phyloP scores from a whole-genome alignment of 257 asterid species.

The Jaltomata sinuosa region DNA sequence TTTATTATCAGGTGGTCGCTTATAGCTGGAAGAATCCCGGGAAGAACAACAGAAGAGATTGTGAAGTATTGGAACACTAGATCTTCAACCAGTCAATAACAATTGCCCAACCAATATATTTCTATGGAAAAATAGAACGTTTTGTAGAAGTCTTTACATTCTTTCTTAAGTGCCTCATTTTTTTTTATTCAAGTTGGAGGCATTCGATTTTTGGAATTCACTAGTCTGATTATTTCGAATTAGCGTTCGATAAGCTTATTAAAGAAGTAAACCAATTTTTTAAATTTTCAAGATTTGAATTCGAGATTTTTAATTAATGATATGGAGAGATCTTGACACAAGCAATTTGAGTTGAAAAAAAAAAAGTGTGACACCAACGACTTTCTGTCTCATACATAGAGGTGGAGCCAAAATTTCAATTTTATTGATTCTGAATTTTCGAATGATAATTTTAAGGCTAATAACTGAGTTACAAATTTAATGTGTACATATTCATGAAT shows the following conservation, averaged over 20 bases:
- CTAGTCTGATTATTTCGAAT: no score
- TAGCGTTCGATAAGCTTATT: not conserved
- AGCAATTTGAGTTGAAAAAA: no score
- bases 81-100: no score
- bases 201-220: not conserved
- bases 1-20: conserved; percentile 11
- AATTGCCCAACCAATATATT: no score
- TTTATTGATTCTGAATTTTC: not conserved
- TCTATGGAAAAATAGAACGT: not conserved
- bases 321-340: no score
- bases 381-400: no score
- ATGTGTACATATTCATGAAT: no score
- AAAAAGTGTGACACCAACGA: no score
- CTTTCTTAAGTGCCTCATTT: not conserved
- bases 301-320: no score
- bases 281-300: no score
- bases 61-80: conserved; percentile 19
- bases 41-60: conserved; percentile 16
- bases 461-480: not conserved
- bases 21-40: conserved; percentile 28
- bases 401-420: no score
- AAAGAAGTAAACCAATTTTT: not conserved
- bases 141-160: not conserved
- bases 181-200: not conserved
- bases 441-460: not conserved